Evolutionary conservation across 352 stramenopile species (phyloP).

Genomic region (Pythium dissotocum): DNA sequence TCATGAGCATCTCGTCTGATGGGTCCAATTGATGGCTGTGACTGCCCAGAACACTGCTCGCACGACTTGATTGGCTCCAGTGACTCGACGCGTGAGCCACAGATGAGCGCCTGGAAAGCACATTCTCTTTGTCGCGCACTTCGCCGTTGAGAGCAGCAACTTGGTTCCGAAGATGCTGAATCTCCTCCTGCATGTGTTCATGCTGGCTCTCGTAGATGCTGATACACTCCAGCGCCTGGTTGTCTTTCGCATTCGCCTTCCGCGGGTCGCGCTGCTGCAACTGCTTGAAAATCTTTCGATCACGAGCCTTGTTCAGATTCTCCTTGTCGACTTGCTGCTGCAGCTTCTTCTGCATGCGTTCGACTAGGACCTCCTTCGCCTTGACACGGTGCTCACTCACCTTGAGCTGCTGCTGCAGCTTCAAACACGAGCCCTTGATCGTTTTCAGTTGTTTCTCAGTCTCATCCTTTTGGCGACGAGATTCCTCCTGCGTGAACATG

Average conservation of each 20-base stretch:
- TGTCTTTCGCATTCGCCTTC: slow-evolving; percentile 57
- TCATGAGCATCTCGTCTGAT: slow-evolving; percentile 75
- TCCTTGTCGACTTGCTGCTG: slow-evolving; percentile 80
- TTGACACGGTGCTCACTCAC: slow-evolving; percentile 87
- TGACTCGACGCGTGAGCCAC: slow-evolving; percentile 2
- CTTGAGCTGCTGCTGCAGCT: slow-evolving; percentile 83
- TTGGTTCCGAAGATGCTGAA: slow-evolving; percentile 60
- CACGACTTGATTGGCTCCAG: slow-evolving; percentile 7
- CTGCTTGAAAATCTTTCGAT: slow-evolving; percentile 61
- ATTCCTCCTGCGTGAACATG: slow-evolving; percentile 36
- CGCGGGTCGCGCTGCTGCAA: slow-evolving; percentile 67
- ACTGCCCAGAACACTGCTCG: background rate
- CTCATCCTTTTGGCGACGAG: slow-evolving; percentile 49
- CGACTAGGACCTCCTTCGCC: slow-evolving; percentile 78
- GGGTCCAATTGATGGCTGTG: slow-evolving; percentile 28
- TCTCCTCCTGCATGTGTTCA: slow-evolving; percentile 76
- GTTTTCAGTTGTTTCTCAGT: slow-evolving; percentile 52
- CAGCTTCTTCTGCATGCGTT: slow-evolving; percentile 82
- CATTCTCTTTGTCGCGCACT: slow-evolving; percentile 80
- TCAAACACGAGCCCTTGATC: slow-evolving; percentile 60
- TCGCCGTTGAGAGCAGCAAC: slow-evolving; percentile 66
- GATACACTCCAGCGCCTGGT: slow-evolving; percentile 68
- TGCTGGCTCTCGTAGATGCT: slow-evolving; percentile 68
- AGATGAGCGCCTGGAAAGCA: slow-evolving; percentile 40
- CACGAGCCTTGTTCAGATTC: slow-evolving; percentile 54